phyloP scores from a whole-genome alignment of 1,139 yeast genomes.

The Hansenula anomala region DNA sequence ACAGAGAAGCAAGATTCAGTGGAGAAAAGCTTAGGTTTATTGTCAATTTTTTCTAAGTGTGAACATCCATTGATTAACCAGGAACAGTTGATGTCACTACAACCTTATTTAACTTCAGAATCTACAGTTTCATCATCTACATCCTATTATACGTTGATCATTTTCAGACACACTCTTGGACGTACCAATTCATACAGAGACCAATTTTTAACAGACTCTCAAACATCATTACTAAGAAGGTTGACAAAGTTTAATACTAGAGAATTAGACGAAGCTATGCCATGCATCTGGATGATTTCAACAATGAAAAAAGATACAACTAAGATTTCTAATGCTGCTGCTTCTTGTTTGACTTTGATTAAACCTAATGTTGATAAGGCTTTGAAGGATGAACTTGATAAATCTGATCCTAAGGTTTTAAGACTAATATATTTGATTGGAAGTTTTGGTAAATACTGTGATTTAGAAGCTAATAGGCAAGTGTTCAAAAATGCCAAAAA shows the following conservation, averaged over 20 bases:
- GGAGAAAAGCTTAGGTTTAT: slow-evolving; percentile 38
- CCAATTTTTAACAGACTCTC: slow-evolving; percentile 46
- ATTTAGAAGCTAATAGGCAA: slow-evolving; percentile 42
- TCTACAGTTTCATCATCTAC: slow-evolving; percentile 31
- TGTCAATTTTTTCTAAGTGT: slow-evolving; percentile 50
- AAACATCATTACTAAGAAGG: slow-evolving; percentile 43
- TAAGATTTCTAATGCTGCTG: slow-evolving; percentile 54
- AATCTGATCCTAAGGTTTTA: slow-evolving; percentile 42
- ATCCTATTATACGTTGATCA: slow-evolving; percentile 45
- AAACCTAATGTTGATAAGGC: slow-evolving; percentile 36
- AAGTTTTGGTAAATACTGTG: slow-evolving; percentile 63
- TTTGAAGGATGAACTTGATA: slow-evolving; percentile 19
- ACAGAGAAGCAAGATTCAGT: slow-evolving; percentile 18
- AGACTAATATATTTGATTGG: slow-evolving; percentile 62
- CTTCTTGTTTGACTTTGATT: slow-evolving; percentile 50
- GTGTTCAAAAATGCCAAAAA: slow-evolving; percentile 33
- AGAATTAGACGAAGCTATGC: slow-evolving; percentile 67
- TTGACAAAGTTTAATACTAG: slow-evolving; percentile 53
- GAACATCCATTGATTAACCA: slow-evolving; percentile 50
- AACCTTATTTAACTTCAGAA: slow-evolving; percentile 54
- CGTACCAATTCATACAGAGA: slow-evolving; percentile 41
- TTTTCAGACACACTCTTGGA: slow-evolving; percentile 47
- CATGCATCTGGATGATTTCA: slow-evolving; percentile 57
- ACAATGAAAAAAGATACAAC: slow-evolving; percentile 38
- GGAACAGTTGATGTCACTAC: slow-evolving; percentile 57